Base-by-base conservation (phyloP, 441 rosid species). In the Bruguiera hainesii region DNA sequence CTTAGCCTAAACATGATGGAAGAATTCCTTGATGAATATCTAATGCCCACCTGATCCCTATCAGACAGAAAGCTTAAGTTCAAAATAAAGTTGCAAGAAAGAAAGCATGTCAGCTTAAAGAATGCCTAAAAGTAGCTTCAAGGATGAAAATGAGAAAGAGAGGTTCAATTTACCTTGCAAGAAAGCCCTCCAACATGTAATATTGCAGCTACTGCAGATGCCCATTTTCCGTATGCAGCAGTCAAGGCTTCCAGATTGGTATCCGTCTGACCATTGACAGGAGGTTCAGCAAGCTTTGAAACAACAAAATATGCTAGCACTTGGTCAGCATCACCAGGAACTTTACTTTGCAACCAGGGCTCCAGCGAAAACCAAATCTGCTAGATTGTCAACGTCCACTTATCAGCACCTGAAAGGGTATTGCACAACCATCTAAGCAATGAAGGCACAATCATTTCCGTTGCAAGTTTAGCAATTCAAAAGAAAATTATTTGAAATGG, bases 351-450 rank as follows among this genome's bases (percentile, higher is more conserved):
- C 67, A 93, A 80, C 97, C 98, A 93, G 0, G 97, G 96, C 79
- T 90, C 97, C 86, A 93, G 81, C 94, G 90, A 93, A 93, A 56
- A 90, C 91, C 89, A 93, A 86, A 90, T 93, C 98, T 90, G 89
- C 86, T 78, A 68, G 69, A 79, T 68, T 21, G 23, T 21, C 23
- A 21, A 21, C 23, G 23, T 21, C 23, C 23, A 21, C 23, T 21
- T 21, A 21, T 21, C 23, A 21, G 23, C 23, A 21, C 23, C 23
- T 21, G 23, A 21, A 21, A 21, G 23, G 23, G 23, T 21, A 21
- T 21, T 21, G 23, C 23, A 21, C 23, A 21, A 21, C 23, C 23
- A 21, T 21, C 23, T 21, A 21, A 21, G 23, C 23, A 21, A 21
- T 21, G 23, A 21, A 21, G 23, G 23, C 23, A 21, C 23, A 21